Conservation (phyloP, 352 stramenopile genomes). For the Pythium sp. region DNA sequence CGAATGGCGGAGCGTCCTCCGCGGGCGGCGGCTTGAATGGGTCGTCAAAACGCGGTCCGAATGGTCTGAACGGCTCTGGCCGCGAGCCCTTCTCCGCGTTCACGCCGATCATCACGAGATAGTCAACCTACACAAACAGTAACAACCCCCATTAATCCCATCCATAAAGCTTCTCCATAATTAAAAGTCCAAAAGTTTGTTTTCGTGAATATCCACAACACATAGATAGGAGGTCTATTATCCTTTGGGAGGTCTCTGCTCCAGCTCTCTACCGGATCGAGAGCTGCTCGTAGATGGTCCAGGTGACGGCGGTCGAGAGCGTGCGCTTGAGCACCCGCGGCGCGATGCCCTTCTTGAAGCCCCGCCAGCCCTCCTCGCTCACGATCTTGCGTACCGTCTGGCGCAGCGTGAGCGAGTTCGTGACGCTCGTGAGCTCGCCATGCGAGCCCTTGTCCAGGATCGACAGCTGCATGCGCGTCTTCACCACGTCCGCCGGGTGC, state of each 20-base stretch:
- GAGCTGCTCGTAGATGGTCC: constrained; percentile 98
- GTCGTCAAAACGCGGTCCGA: constrained; percentile 22
- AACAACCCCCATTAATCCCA: neutral
- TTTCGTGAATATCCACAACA: constrained; percentile 1
- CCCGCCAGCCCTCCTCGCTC: constrained; percentile 86
- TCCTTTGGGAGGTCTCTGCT: constrained; percentile 1
- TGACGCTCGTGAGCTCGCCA: constrained; percentile 28
- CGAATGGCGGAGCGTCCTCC: constrained; percentile 9
- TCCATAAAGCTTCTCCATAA: neutral
- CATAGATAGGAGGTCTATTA: constrained; percentile 17
- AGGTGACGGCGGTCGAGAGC: constrained; percentile 98
- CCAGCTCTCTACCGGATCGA: constrained; percentile 41
- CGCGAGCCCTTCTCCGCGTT: constrained; percentile 80
- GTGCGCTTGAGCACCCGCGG: constrained; percentile 95
- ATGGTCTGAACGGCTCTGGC: constrained; percentile 23
- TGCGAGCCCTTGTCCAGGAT: constrained; percentile 44
- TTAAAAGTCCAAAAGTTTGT: neutral
- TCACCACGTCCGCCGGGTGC: constrained; percentile 83
- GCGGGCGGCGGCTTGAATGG: constrained; percentile 24
- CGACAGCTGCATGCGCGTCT: constrained; percentile 87
- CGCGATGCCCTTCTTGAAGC: constrained; percentile 93
- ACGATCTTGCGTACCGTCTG: constrained; percentile 85
- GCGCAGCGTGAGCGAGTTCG: constrained; percentile 61
- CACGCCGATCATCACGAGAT: constrained; percentile 85
- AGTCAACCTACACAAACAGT: constrained; percentile 17